Conservation (phyloP, 2,329 filamentous ascomycete species). For the Phyllosticta capitalensis region DNA sequence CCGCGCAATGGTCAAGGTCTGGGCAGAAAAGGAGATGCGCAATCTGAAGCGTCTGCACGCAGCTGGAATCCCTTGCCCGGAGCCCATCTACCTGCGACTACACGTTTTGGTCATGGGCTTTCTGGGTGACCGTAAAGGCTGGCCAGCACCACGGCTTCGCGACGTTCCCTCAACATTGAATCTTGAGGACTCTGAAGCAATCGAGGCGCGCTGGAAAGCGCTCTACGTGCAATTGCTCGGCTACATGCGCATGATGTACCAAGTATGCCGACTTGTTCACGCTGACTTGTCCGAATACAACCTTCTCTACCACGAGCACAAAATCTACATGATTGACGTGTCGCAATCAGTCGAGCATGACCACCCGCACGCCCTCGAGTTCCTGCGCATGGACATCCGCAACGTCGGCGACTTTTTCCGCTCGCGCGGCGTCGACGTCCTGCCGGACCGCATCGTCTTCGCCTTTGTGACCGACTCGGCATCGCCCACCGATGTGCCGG, state of each 20-base stretch:
- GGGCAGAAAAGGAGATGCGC: conserved; percentile 97
- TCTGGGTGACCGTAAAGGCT: conserved; percentile 76
- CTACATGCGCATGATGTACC: conserved; percentile 89
- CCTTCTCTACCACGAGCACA: conserved; percentile 73
- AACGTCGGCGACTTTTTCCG: conserved; percentile 92
- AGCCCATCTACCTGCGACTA: conserved; percentile 80
- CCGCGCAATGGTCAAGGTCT: conserved; percentile 94
- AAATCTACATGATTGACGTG: conserved; percentile 91
- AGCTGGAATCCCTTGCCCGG: conserved; percentile 81
- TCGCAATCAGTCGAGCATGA: conserved; percentile 96
- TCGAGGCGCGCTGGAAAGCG: conserved; percentile 61
- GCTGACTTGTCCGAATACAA: conserved; percentile 99
- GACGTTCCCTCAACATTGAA: conserved; percentile 64
- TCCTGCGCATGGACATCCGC: conserved; percentile 96
- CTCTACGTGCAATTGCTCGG: conserved; percentile 77
- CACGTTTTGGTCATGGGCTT: conserved; percentile 95
- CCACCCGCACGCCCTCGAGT: conserved; percentile 84
- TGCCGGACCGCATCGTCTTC: conserved; percentile 73
- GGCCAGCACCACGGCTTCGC: conserved; percentile 77
- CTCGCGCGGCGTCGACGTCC: conserved; percentile 69
- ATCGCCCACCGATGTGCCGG: conserved; percentile 47
- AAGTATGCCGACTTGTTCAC: conserved; percentile 83
- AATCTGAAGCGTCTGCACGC: conserved; percentile 78
- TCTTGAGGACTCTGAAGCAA: conserved; percentile 37
- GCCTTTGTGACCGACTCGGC: conserved; percentile 67